Conservation (phyloP, 768 basidiomycete genomes). For the Lactarius akahatsu region DNA sequence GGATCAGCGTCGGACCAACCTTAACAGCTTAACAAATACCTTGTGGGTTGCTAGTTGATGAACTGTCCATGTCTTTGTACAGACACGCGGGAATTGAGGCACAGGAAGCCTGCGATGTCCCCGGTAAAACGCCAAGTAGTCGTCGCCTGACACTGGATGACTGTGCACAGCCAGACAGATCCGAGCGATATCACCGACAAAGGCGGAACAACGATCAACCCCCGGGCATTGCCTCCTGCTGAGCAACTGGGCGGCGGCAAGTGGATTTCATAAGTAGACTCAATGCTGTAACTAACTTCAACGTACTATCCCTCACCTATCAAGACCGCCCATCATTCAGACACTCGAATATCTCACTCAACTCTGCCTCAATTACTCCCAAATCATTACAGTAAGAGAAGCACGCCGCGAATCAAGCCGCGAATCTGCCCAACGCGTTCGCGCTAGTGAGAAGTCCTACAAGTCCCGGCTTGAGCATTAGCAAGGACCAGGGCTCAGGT, state of each 20-base stretch:
- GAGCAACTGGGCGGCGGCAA: not conserved
- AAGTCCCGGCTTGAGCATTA: no score
- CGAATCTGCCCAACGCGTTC: not conserved
- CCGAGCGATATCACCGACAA: not conserved
- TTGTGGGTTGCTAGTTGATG: not conserved
- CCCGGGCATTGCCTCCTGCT: not conserved
- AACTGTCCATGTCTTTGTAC: not conserved
- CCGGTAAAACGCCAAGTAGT: not conserved
- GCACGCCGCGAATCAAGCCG: no score
- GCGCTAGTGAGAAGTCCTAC: no score
- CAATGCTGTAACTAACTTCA: no score
- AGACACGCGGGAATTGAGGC: no score
- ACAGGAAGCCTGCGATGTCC: not conserved
- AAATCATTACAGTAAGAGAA: no score
- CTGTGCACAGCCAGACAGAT: not conserved
- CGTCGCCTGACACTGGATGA: not conserved
- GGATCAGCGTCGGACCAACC: no score
- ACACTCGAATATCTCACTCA: no score
- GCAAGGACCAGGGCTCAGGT: no score
- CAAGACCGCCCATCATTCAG: not conserved
- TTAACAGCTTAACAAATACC: not conserved
- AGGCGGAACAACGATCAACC: not conserved
- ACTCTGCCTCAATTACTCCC: not conserved
- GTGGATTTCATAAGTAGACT: not conserved
- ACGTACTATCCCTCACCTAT: not conserved